Percentiles rank a stretch among this genome's conserved stretches.
Conservation (phyloP, 139 green algal species). For the Coccomyxa sp. region DNA sequence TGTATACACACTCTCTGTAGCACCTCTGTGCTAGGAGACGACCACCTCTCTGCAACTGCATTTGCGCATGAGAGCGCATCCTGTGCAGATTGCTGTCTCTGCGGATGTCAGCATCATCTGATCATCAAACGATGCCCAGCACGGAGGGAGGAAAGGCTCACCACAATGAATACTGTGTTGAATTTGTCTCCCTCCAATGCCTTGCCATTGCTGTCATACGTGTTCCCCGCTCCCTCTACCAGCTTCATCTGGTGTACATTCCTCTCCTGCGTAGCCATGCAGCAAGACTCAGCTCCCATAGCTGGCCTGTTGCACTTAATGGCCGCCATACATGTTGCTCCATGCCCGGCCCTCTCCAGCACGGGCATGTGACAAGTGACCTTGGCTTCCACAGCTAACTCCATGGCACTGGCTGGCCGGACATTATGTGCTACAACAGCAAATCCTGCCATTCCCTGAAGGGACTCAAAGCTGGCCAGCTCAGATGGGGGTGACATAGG, state of each 20-base stretch:
- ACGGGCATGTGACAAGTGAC: background rate
- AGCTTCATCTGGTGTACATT: constrained; percentile 83
- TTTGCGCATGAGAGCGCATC: background rate
- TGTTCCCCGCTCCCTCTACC: constrained; percentile 49
- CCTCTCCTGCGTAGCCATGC: constrained; percentile 44
- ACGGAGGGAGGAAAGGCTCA: background rate
- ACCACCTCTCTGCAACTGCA: background rate
- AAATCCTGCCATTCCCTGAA: background rate
- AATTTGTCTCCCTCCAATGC: constrained; percentile 51
- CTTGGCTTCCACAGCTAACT: background rate
- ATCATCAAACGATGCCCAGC: background rate
- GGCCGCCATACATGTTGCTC: background rate
- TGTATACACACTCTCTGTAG: constrained; percentile 38
- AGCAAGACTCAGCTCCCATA: background rate
- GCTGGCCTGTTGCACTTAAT: too few species aligned
- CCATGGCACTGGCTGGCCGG: too few species aligned
- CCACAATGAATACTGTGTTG: constrained; percentile 43
- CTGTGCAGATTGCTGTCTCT: background rate
- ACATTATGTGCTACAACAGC: too few species aligned
- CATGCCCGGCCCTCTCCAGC: background rate
- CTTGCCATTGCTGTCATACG: constrained; percentile 5
- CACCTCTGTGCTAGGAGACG: constrained; percentile 5
- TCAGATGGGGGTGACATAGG: background rate
- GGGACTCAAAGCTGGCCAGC: background rate
- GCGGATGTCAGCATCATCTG: background rate